These are phyloP conservation scores for Phoma herbarum DNA, from an alignment of 2,329 filamentous ascomycete species.

Conservation along the genomic window DNA sequence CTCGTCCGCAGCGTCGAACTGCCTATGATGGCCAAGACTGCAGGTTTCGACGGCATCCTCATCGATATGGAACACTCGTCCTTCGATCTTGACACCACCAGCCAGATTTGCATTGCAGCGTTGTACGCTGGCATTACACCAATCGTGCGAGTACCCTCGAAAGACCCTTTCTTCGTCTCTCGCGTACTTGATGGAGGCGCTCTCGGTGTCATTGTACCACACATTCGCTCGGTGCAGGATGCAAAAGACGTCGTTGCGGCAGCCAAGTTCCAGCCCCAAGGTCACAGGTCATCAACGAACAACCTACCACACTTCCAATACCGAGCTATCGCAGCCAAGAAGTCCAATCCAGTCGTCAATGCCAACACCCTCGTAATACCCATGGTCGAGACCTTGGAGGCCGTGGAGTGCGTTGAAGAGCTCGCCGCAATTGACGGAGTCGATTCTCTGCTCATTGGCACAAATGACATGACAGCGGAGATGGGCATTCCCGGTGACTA, in stretches of 20 bases:
- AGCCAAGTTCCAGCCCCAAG: no score
- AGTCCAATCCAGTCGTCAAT: no score
- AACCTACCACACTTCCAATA: no score
- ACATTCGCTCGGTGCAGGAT: slow-evolving; percentile 41
- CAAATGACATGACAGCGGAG: slow-evolving; percentile 57
- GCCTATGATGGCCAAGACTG: no score
- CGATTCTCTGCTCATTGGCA: slow-evolving; percentile 56
- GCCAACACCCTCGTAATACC: slow-evolving; percentile 43
- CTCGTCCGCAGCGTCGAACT: no score
- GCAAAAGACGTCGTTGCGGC: no score
- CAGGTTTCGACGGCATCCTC: slow-evolving; percentile 55
- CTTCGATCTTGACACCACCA: slow-evolving; percentile 48
- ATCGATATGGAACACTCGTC: slow-evolving; percentile 59
- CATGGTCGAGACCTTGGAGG: slow-evolving; percentile 55
- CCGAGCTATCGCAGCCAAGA: no score
- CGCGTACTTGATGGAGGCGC: slow-evolving; percentile 55
- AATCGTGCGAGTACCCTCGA: slow-evolving; percentile 54
- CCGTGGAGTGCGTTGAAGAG: slow-evolving; percentile 53
- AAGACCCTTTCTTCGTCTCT: slow-evolving; percentile 52
- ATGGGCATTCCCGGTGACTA: slow-evolving; percentile 56
- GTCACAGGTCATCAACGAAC: no score
- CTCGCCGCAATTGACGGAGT: slow-evolving; percentile 55
- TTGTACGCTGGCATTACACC: slow-evolving; percentile 51
- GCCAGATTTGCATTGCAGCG: slow-evolving; percentile 53
- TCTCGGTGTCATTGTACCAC: slow-evolving; percentile 54